Conservation (phyloP, 768 basidiomycete species). For the Lenzites betulinus region DNA sequence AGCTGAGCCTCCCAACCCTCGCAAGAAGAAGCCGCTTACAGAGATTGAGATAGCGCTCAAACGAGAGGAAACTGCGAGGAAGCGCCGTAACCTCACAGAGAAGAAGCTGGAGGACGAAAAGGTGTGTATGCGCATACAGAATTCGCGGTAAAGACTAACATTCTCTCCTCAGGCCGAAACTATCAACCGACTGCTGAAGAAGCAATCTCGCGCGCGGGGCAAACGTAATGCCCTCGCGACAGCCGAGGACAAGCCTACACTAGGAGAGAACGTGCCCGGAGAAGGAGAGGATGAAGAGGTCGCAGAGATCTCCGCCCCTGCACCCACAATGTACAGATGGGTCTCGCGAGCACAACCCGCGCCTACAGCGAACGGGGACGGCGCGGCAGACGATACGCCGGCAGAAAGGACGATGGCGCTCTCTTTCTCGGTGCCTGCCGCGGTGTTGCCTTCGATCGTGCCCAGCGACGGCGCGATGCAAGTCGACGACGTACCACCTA, state of each 20-base stretch:
- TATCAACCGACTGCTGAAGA: slow-evolving; percentile 86
- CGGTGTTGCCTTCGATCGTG: slow-evolving; percentile 27
- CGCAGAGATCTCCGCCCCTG: slow-evolving; percentile 31
- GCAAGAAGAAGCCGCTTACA: slow-evolving; percentile 68
- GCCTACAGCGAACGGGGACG: slow-evolving; percentile 1
- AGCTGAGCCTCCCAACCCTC: slow-evolving; percentile 38
- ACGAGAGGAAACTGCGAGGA: slow-evolving; percentile 79
- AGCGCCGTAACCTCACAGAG: slow-evolving; percentile 77
- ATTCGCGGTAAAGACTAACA: not conserved
- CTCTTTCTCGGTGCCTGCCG: slow-evolving; percentile 55
- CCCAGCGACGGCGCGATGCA: slow-evolving; percentile 20
- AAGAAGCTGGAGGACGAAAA: slow-evolving; percentile 88
- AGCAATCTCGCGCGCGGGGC: slow-evolving; percentile 70
- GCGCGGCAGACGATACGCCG: not conserved
- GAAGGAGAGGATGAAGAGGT: slow-evolving; percentile 47
- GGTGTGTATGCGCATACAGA: slow-evolving; percentile 40
- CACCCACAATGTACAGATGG: slow-evolving; percentile 72
- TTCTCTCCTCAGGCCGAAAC: slow-evolving; percentile 66
- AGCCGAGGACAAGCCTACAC: slow-evolving; percentile 44
- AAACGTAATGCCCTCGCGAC: slow-evolving; percentile 56
- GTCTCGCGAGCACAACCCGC: slow-evolving; percentile 53
- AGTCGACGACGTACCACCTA: not conserved
- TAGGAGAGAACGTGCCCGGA: slow-evolving; percentile 36
- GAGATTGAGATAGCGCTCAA: slow-evolving; percentile 73
- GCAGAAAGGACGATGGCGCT: slow-evolving; percentile 41